Conservation (phyloP, 805 yeast species). For the Yarrowia bubula region DNA sequence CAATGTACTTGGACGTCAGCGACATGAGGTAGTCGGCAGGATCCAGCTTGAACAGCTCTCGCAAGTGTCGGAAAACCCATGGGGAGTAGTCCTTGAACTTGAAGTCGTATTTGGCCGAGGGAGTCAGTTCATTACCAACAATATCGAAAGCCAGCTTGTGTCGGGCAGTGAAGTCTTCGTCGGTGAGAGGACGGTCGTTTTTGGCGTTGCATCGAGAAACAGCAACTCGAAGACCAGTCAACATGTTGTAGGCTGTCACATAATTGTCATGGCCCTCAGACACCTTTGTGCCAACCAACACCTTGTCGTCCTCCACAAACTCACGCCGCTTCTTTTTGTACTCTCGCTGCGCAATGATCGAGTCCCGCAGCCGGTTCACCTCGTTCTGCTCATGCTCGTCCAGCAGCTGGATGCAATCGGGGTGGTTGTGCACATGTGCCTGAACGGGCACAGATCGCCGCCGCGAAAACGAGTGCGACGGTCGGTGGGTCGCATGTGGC, state of each 20-base stretch:
- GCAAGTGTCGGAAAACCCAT: slow-evolving; percentile 82
- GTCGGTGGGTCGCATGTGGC: neutral
- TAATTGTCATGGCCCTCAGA: slow-evolving; percentile 92
- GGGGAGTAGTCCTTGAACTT: slow-evolving; percentile 97
- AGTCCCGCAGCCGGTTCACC: slow-evolving; percentile 36
- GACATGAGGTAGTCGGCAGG: slow-evolving; percentile 95
- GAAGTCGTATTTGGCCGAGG: slow-evolving; percentile 92
- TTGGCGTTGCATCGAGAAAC: slow-evolving; percentile 86
- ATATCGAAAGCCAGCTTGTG: slow-evolving; percentile 84
- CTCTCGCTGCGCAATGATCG: slow-evolving; percentile 38
- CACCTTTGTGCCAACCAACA: slow-evolving; percentile 74
- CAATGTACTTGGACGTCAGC: slow-evolving; percentile 85
- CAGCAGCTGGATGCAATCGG: slow-evolving; percentile 22
- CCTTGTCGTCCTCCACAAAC: slow-evolving; percentile 44
- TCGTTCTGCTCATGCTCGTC: slow-evolving; percentile 30
- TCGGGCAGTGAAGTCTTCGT: slow-evolving; percentile 65
- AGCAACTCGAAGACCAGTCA: slow-evolving; percentile 93
- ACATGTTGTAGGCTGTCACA: slow-evolving; percentile 93
- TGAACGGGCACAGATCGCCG: slow-evolving; percentile 24
- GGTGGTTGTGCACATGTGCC: slow-evolving; percentile 5
- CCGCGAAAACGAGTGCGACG: slow-evolving; percentile 11
- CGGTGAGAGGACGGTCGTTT: slow-evolving; percentile 66
- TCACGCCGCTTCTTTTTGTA: slow-evolving; percentile 35
- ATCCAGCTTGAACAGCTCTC: slow-evolving; percentile 79
- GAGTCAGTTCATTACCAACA: slow-evolving; percentile 79